Evolutionary conservation across 2,329 filamentous ascomycete species (phyloP).

Genomic region (Aspergillus piperis): DNA sequence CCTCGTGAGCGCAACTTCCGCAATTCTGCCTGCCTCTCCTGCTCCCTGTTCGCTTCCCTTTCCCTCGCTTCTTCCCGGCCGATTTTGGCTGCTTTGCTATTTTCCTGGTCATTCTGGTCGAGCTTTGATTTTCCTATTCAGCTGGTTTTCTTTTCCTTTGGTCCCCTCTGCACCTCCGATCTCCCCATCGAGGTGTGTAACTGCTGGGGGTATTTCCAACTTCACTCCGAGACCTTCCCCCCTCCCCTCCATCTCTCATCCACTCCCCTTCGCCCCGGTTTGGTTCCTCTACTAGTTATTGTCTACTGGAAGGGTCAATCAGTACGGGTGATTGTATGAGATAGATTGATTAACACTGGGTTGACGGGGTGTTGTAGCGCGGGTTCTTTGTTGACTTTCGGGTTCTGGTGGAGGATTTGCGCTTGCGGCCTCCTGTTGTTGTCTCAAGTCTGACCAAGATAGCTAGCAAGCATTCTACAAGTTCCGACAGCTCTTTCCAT

Average conservation of each 20-base stretch:
- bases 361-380: slow-evolving; percentile 25
- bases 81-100: not conserved
- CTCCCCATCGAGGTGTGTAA: not conserved
- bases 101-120: not conserved
- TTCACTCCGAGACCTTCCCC: not conserved
- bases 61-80: not conserved
- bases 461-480: slow-evolving; percentile 51
- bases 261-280: slow-evolving; percentile 13
- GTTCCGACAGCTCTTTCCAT: slow-evolving; percentile 41
- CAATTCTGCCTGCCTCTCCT: slow-evolving; percentile 20
- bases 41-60: slow-evolving; percentile 19
- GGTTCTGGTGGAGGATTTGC: slow-evolving; percentile 31
- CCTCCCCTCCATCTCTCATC: not conserved
- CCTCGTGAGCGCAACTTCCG: not conserved
- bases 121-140: not conserved
- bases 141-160: not conserved
- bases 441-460: slow-evolving; percentile 43
- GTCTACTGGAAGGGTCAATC: slow-evolving; percentile 23
- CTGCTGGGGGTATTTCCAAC: slow-evolving; percentile 2
- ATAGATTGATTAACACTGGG: slow-evolving; percentile 26
- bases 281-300: slow-evolving; percentile 21
- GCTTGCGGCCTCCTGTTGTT: slow-evolving; percentile 40
- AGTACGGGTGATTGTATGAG: slow-evolving; percentile 23
- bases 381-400: slow-evolving; percentile 25
- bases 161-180: slow-evolving; percentile 6